Base-by-base conservation (phyloP, 805 yeast species). In the Metschnikowia continentalis region DNA sequence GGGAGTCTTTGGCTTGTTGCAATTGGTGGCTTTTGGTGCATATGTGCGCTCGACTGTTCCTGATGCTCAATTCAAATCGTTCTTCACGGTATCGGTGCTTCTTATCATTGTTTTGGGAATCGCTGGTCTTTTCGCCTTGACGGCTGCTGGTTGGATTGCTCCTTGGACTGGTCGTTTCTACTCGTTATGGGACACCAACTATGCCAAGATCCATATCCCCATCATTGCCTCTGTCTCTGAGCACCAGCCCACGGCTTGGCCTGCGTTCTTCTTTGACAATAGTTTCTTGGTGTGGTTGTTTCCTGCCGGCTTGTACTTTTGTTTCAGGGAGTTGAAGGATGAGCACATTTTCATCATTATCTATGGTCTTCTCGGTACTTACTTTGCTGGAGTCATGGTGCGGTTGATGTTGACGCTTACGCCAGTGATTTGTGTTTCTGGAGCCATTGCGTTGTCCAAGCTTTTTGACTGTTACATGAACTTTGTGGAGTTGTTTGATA, bases 201-300 rank as follows among this genome's bases (percentile, higher is more conserved):
- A 95, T 65, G 99, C 99, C 55, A 92, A 91, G 75, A 88, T 94
- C 58, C 99, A 94, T 67, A 94, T 94, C 62, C 99, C 99, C 42
- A 94, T 94, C 66, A 94, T 94, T 71, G 99, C 99, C 1, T 91
- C 97, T 3, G 99, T 94, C 36, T 89, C 97, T 13, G 99, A 94
- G 75, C 99, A 94, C 76, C 99, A 94, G 77, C 99, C 99, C 53
- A 92, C 98, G n/a, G 96, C 99, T 3, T 94, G 99, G 99, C 96
- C 98, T 10, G 83, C 97, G 11, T 95, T 94, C 69, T 94, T 90
- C 80, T 89, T 92, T 67, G 99, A 94, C 69, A 85, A 94, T 47
- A 88, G 84, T 62, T 81, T 92, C 77, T 77, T 94, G 71, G 88
- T 92, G 62, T 95, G 99, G 99, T 77, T 94, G 60, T 94, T 94